These are phyloP conservation scores for Poterioochromonas sp. DNA, from an alignment of 352 stramenopile genomes.

Conservation along the genomic window DNA sequence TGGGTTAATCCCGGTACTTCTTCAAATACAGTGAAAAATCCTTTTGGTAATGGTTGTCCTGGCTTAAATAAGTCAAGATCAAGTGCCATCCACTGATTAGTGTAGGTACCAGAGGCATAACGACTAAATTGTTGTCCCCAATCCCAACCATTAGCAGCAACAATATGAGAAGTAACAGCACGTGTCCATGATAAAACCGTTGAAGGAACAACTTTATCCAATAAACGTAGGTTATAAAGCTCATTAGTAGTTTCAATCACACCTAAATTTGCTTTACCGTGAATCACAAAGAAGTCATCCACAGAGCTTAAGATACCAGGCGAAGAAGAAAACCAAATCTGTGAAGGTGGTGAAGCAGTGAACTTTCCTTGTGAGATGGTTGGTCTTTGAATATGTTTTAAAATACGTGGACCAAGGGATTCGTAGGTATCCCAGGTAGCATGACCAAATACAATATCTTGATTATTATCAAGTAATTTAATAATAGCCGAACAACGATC, in stretches of 20 bases:
- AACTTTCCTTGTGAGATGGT: not conserved
- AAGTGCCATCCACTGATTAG: slow-evolving; percentile 29
- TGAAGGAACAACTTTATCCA: not conserved
- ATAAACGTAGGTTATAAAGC: not conserved
- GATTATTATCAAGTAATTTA: not conserved
- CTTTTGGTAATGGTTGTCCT: not conserved
- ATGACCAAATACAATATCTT: slow-evolving; percentile 26
- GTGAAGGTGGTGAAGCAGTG: not conserved
- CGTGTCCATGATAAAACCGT: not conserved
- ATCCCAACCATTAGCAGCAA: not conserved
- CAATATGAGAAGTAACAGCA: not conserved
- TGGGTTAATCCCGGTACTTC: not conserved
- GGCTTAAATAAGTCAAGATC: not conserved
- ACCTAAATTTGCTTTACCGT: not conserved
- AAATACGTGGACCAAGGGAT: slow-evolving; percentile 19
- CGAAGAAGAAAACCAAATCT: slow-evolving; percentile 21
- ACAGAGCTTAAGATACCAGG: slow-evolving; percentile 12
- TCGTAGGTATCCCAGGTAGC: slow-evolving; percentile 13
- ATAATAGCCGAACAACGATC: slow-evolving; percentile 23
- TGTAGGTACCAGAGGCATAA: slow-evolving; percentile 12
- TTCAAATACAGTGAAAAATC: not conserved
- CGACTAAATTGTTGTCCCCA: not conserved
- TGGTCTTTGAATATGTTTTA: slow-evolving; percentile 5
- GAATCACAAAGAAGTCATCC: slow-evolving; percentile 16
- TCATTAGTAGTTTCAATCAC: slow-evolving; percentile 16